Base-by-base conservation (phyloP, 2,329 filamentous ascomycete species). In the Aureobasidium sp. region DNA sequence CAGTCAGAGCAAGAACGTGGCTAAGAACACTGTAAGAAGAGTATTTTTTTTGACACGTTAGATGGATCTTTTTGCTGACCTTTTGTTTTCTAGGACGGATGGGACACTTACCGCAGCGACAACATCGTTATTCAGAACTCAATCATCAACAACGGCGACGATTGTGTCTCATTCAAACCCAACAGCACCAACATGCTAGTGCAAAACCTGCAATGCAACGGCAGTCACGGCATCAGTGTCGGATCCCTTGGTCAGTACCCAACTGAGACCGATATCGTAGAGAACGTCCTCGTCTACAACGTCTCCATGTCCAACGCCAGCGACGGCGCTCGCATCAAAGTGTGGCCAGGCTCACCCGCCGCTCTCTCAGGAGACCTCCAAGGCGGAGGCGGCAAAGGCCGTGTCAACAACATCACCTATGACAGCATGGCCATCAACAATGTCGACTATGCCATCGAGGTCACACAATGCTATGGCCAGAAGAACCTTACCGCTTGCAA, bases 161-260 rank as follows among this genome's bases (percentile, higher is more conserved):
- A 90, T 69, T 90, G 87, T 63, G 84, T 90, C 13, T 85, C 85
- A 0, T 89, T 90, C 79, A 90, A 90, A 73, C 86, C 86, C 21
- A 90, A 89, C 71, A 85, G 81, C 67, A 89, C 85, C 47, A 81
- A 88, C 65, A 82, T 89, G 8, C 71, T 89, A 4, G 81, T 89
- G 5, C 85, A 89, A 69, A 85, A 85, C 64, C 74, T 90, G 4
- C 74, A 77, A 63, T 90, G 87, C 73, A 86, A 86, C 67, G 85
- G 86, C 37, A 88, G 84, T 3, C 87, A 90, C 68, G 87, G 87
- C 42, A 89, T 90, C 66, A 85, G 82, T 10, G 85, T 89, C n/a
- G 87, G 87, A 8, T 88, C 84, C 0, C 75, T 90, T 0, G 87
- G 87, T 27, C 86, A 90, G 71, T 89, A 90, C 68, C 68, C 75